Percentiles rank a stretch among this genome's conserved stretches.
Evolutionary conservation across 2,329 filamentous ascomycete genomes (phyloP).

Genomic region (Aaosphaeria arxii): DNA sequence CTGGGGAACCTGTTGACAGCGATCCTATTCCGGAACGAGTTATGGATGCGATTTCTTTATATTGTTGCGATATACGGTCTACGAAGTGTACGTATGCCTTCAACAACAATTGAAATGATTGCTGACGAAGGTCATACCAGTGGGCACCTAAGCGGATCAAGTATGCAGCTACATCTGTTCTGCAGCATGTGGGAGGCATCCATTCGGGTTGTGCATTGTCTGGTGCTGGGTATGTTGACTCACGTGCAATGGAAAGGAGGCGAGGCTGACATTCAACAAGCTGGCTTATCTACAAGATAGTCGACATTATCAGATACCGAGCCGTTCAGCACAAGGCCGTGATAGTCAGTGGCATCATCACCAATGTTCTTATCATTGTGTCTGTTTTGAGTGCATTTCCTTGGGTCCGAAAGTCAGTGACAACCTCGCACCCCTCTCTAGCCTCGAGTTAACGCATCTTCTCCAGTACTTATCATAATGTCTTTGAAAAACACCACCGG

Average conservation of each 20-base stretch:
- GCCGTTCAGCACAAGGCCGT: slow-evolving; percentile 30
- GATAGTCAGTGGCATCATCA: slow-evolving; percentile 30
- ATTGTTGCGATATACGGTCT: slow-evolving; percentile 29
- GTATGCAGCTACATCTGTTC: slow-evolving; percentile 25
- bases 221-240: slow-evolving; percentile 24
- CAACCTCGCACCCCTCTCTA: too few relatives aligned
- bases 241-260: not conserved
- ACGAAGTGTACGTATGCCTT: slow-evolving; percentile 13
- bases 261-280: slow-evolving; percentile 13
- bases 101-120: not conserved
- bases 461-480: slow-evolving; percentile 32
- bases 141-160: slow-evolving; percentile 32
- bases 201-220: slow-evolving; percentile 35
- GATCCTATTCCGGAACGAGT: slow-evolving; percentile 31
- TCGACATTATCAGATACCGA: slow-evolving; percentile 32
- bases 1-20: slow-evolving; percentile 30
- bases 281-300: slow-evolving; percentile 33
- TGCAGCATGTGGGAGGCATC: slow-evolving; percentile 34
- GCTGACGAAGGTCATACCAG: slow-evolving; percentile 11
- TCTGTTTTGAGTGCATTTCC: slow-evolving; percentile 34
- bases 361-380: slow-evolving; percentile 34
- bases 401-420: slow-evolving; percentile 33
- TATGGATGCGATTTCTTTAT: slow-evolving; percentile 32
- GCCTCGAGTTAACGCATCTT: too few relatives aligned
- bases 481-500: slow-evolving; percentile 34